phyloP scores from a whole-genome alignment of 2,329 filamentous ascomycete species.

The Rhinocladiella similis region DNA sequence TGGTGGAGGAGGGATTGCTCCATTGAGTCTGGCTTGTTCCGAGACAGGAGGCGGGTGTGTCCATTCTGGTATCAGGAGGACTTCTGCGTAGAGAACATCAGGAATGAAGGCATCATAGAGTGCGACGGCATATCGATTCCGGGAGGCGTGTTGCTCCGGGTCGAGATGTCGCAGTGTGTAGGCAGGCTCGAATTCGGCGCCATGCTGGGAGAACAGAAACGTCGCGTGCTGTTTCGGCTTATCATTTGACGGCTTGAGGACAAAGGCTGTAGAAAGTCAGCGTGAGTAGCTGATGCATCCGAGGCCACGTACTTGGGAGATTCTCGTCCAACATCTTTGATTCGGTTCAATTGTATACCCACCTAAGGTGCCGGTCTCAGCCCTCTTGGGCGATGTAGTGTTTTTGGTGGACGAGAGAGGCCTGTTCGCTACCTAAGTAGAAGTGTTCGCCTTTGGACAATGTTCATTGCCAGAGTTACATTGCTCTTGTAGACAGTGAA shows the following conservation, averaged over 20 bases:
- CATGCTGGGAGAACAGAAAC: constrained; percentile 62
- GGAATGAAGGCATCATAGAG: constrained; percentile 79
- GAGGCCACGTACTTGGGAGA: constrained; percentile 63
- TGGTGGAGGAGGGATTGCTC: constrained; percentile 64
- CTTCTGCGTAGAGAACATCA: constrained; percentile 83
- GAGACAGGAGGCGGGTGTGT: constrained; percentile 77
- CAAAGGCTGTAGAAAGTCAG: constrained; percentile 52
- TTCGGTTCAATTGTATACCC: background rate
- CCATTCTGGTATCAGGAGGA: constrained; percentile 82
- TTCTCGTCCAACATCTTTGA: constrained; percentile 85
- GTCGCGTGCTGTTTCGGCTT: constrained; percentile 41
- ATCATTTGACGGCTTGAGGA: constrained; percentile 55
- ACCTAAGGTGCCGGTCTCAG: background rate
- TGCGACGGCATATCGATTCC: constrained; percentile 83
- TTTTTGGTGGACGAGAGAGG: too few relatives aligned
- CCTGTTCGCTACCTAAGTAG: too few relatives aligned
- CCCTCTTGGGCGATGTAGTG: background rate
- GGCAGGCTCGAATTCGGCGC: constrained; percentile 74
- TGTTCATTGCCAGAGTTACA: background rate
- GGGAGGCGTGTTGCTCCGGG: constrained; percentile 66
- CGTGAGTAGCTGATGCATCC: background rate
- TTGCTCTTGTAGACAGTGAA: background rate
- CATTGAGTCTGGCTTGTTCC: constrained; percentile 72
- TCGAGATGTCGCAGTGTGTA: constrained; percentile 80
- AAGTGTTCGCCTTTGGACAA: background rate